Evolutionary conservation across 1,139 yeast species (phyloP).

Genomic region (Taphrina confusa): DNA sequence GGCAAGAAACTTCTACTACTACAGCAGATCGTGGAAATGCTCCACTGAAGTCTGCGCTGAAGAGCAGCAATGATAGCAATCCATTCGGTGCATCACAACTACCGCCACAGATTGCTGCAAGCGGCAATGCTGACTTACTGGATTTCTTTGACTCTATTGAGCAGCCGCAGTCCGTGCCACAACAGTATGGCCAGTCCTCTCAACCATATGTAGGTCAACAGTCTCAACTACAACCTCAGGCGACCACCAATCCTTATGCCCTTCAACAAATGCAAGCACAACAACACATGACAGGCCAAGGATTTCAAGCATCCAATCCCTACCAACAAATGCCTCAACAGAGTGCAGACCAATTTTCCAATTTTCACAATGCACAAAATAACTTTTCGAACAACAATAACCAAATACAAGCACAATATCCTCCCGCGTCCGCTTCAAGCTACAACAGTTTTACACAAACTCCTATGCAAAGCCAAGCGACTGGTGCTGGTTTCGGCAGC

Average conservation of each 20-base stretch:
- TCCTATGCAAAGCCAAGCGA: constrained; percentile 34
- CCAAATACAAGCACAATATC: constrained; percentile 33
- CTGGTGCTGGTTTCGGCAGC: constrained; percentile 12
- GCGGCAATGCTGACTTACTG: constrained; percentile 39
- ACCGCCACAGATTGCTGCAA: constrained; percentile 28
- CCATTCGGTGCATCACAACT: constrained; percentile 37
- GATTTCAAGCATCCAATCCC: constrained; percentile 32
- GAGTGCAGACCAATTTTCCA: neutral
- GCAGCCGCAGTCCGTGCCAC: constrained; percentile 36
- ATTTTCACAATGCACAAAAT: constrained; percentile 32
- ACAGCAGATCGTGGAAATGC: constrained; percentile 39
- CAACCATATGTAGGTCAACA: neutral
- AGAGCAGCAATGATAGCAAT: constrained; percentile 41
- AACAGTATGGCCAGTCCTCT: constrained; percentile 6
- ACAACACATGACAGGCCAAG: constrained; percentile 40
- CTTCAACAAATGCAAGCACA: constrained; percentile 22
- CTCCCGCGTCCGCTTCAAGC: neutral
- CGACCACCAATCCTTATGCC: constrained; percentile 3
- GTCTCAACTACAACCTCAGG: constrained; percentile 3
- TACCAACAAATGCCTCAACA: constrained; percentile 35
- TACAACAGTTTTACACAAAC: constrained; percentile 53
- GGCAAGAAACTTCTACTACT: neutral
- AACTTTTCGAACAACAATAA: constrained; percentile 36
- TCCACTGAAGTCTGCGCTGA: constrained; percentile 42
- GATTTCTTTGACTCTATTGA: constrained; percentile 42